phyloP scores from a whole-genome alignment of 768 basidiomycete genomes.

The Clitopilus passeckerianus region DNA sequence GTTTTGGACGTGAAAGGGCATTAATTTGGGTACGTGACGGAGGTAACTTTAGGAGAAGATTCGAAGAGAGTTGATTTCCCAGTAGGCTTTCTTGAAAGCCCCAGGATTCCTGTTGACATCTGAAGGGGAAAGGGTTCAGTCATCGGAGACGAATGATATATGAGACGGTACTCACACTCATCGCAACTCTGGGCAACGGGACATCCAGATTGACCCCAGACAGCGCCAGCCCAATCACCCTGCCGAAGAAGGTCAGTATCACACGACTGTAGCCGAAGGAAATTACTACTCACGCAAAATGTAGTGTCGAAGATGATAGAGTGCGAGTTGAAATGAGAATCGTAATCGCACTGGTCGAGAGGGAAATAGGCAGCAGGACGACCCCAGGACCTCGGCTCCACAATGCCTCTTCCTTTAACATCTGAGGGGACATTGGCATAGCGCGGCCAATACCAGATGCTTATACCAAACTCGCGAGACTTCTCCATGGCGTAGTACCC shows the following conservation, averaged over 20 bases:
- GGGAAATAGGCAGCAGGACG: conserved; percentile 46
- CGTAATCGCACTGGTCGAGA: conserved; percentile 43
- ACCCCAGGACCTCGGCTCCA: conserved; percentile 30
- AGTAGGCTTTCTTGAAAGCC: conserved; percentile 60
- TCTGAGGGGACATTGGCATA: conserved; percentile 37
- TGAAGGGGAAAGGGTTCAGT: conserved; percentile 13
- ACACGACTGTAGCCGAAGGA: neutral
- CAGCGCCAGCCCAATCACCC: conserved; percentile 52
- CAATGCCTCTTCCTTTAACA: conserved; percentile 18
- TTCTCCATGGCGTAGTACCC: conserved; percentile 57
- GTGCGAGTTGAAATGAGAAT: conserved; percentile 47
- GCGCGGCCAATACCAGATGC: conserved; percentile 61
- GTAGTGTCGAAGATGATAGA: conserved; percentile 54
- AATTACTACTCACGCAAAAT: conserved; percentile 43
- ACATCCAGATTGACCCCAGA: conserved; percentile 37
- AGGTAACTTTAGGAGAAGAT: conserved; percentile 34
- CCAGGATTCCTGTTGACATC: conserved; percentile 57
- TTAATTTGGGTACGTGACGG: too few species aligned
- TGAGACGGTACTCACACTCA: conserved; percentile 35
- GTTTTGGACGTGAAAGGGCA: too few species aligned
- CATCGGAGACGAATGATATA: neutral
- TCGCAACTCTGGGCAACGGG: conserved; percentile 24
- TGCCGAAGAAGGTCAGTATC: conserved; percentile 13
- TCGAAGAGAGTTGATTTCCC: conserved; percentile 59
- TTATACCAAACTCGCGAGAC: conserved; percentile 35